phyloP scores from a whole-genome alignment of 495 filamentous ascomycete genomes.

The Peziza echinospora region DNA sequence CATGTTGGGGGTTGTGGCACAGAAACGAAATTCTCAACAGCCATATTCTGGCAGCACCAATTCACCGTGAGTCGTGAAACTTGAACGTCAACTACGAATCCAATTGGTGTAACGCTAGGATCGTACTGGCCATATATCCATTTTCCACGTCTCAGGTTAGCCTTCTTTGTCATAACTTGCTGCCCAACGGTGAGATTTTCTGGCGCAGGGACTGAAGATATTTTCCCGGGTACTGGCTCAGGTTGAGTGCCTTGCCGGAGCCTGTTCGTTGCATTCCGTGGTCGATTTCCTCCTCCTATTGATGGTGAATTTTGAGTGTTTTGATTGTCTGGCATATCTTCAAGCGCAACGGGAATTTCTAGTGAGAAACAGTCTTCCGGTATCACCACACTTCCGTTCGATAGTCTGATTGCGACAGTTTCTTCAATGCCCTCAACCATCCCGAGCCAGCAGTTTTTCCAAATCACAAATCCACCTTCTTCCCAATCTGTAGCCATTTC shows the following conservation, averaged over 20 bases:
- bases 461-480: constrained; percentile 22
- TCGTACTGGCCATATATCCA: constrained; percentile 31
- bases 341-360: constrained; percentile 17
- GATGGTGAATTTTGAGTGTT: constrained; percentile 2
- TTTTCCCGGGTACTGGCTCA: background rate
- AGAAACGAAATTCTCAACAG: constrained; percentile 15
- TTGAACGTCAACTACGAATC: constrained; percentile 29
- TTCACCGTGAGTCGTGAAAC: constrained; percentile 24
- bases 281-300: background rate
- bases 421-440: constrained; percentile 16
- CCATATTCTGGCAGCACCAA: constrained; percentile 31
- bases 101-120: constrained; percentile 22
- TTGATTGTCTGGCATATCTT: constrained; percentile 10
- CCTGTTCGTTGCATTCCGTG: background rate
- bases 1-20: constrained; percentile 5
- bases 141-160: constrained; percentile 27
- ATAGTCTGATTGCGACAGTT: constrained; percentile 20
- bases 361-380: constrained; percentile 20
- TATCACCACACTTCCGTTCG: constrained; percentile 22
- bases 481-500: constrained; percentile 17
- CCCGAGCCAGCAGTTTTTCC: constrained; percentile 23
- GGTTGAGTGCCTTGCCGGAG: background rate
- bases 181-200: constrained; percentile 25
- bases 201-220: constrained; percentile 7
- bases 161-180: constrained; percentile 27